Evolutionary conservation across 108 stramenopile genomes (phyloP).

Genomic region (Cyclotella kingstonii): DNA sequence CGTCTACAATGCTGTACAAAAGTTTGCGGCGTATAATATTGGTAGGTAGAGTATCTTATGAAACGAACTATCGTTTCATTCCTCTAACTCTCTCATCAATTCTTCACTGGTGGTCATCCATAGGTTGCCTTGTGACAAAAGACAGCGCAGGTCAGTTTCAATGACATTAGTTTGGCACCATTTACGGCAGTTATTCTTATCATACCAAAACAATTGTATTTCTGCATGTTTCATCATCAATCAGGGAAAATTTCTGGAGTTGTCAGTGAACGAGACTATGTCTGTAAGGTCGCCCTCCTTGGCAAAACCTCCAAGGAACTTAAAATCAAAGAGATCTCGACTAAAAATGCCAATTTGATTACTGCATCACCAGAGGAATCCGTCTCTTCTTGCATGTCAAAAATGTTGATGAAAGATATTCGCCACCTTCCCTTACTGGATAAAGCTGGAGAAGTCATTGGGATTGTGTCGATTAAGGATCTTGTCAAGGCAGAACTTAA

Average conservation of each 20-base stretch:
- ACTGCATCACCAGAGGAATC: constrained; percentile 57
- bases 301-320: constrained; percentile 57
- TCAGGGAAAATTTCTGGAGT: constrained; percentile 60
- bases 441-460: constrained; percentile 45
- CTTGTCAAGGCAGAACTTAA: constrained; percentile 46
- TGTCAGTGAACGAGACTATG: constrained; percentile 69
- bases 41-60: constrained; percentile 21
- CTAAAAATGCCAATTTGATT: constrained; percentile 56
- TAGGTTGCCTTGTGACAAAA: constrained; percentile 51
- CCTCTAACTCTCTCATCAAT: no score
- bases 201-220: not conserved
- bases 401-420: constrained; percentile 72
- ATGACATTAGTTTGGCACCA: no score
- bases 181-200: not conserved
- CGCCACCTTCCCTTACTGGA: constrained; percentile 67
- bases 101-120: not conserved
- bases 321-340: constrained; percentile 63
- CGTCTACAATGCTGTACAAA: constrained; percentile 90
- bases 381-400: constrained; percentile 61
- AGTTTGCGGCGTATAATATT: constrained; percentile 87
- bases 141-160: constrained; percentile 38
- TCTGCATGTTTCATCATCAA: not conserved
- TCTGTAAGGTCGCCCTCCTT: constrained; percentile 66
- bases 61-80: no score
- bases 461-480: constrained; percentile 53